Percentiles rank a stretch among this genome's conserved stretches.
phyloP scores from a whole-genome alignment of 495 filamentous ascomycete genomes.

The Tuber calosporum region DNA sequence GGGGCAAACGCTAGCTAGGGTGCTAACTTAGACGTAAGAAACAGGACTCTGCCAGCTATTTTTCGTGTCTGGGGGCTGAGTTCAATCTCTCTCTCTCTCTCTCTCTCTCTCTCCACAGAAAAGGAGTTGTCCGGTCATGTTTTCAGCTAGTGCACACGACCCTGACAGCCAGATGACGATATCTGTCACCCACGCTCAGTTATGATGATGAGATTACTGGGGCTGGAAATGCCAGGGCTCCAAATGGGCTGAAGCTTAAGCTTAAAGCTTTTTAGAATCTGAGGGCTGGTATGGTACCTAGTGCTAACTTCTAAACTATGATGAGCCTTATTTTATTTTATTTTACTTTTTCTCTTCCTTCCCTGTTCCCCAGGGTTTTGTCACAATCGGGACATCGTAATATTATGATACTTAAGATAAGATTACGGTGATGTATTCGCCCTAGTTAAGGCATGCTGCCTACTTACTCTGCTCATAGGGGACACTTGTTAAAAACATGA shows the following conservation, averaged over 20 bases:
- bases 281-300: neutral
- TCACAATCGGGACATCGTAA: neutral
- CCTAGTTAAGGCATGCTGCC: too few species aligned
- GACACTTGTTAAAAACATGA: too few species aligned
- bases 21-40: neutral
- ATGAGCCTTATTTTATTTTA: too few species aligned
- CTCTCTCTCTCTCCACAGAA: neutral
- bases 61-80: neutral
- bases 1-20: neutral
- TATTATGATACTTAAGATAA: neutral
- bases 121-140: neutral
- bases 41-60: neutral
- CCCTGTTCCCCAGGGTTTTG: neutral
- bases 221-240: neutral
- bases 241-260: neutral
- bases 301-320: neutral
- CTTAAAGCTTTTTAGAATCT: neutral
- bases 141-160: neutral
- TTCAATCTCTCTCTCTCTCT: neutral
- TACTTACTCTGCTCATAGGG: too few species aligned
- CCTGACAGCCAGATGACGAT: neutral
- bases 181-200: neutral
- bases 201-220: neutral
- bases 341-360: neutral
- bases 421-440: neutral